These are phyloP conservation scores for Raphidocelis subcapitata DNA, from an alignment of 139 green algal genomes.

Conservation along the genomic window DNA sequence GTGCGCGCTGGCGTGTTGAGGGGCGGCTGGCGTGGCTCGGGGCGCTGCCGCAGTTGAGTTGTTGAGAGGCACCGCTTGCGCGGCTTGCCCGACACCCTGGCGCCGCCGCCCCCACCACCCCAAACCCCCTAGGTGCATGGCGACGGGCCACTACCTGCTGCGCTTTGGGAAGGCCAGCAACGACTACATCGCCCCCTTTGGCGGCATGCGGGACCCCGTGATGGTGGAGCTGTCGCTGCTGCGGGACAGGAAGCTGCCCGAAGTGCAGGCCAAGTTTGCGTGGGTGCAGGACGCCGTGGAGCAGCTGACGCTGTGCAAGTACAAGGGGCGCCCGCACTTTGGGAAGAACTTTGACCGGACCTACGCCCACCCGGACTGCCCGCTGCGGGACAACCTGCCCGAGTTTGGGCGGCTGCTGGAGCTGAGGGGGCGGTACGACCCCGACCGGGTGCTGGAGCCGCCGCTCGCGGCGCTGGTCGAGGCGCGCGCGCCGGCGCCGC, in stretches of 20 bases:
- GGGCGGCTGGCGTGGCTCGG: too few species aligned
- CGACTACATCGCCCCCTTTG: conserved; percentile 6
- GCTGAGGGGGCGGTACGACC: conserved; percentile 17
- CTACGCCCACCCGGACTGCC: conserved; percentile 16
- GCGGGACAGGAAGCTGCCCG: not conserved
- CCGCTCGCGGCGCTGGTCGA: conserved; percentile 11
- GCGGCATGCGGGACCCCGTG: conserved; percentile 20
- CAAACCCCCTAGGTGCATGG: conserved; percentile 28
- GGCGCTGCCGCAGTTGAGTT: too few species aligned
- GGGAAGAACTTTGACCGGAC: conserved; percentile 26
- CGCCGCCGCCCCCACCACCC: too few species aligned
- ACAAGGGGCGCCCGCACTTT: not conserved
- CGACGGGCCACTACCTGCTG: conserved; percentile 9
- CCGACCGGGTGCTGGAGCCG: conserved; percentile 15
- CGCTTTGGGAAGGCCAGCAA: conserved; percentile 15
- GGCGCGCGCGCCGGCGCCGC: not conserved
- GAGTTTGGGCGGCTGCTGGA: conserved; percentile 24
- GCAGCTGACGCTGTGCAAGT: conserved; percentile 24
- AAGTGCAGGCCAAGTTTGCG: conserved; percentile 4
- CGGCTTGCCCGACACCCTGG: too few species aligned
- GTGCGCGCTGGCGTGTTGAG: too few species aligned
- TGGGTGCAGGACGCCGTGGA: conserved; percentile 7
- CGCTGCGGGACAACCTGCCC: not conserved
- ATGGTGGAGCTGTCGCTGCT: conserved; percentile 16
- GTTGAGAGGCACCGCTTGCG: too few species aligned